Evolutionary conservation across 345 rosid genomes (phyloP).

Genomic region (Limnanthes douglasii): DNA sequence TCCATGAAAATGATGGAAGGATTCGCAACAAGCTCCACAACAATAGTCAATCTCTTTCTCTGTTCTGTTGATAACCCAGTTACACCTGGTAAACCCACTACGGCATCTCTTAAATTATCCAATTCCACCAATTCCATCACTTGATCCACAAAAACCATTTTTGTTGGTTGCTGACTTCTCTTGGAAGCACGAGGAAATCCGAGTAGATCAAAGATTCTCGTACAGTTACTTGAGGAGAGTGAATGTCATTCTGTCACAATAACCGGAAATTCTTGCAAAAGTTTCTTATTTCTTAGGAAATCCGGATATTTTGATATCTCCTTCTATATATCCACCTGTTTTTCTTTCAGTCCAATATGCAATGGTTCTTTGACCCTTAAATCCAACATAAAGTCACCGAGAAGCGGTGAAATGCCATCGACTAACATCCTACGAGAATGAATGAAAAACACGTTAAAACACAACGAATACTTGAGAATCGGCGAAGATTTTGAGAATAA

Average conservation of each 20-base stretch:
- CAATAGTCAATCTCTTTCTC: slow-evolving; percentile 70
- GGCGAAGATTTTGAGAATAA: no score
- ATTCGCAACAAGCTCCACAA: slow-evolving; percentile 75
- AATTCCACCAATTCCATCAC: slow-evolving; percentile 60
- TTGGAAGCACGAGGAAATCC: slow-evolving; percentile 71
- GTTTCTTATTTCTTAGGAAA: slow-evolving; percentile 76
- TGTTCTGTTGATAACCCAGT: slow-evolving; percentile 87
- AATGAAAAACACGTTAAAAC: no score
- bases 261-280: slow-evolving; percentile 90
- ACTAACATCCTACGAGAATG: no score
- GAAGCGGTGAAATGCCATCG: no score
- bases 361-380: no score
- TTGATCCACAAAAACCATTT: slow-evolving; percentile 64
- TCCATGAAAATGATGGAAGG: slow-evolving; percentile 90
- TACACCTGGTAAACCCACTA: slow-evolving; percentile 57
- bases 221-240: slow-evolving; percentile 84
- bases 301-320: slow-evolving; percentile 75
- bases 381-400: no score
- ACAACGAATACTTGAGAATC: no score
- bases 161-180: slow-evolving; percentile 55
- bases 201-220: slow-evolving; percentile 78
- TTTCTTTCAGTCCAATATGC: no score
- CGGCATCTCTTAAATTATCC: slow-evolving; percentile 33
- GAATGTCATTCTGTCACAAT: slow-evolving; percentile 88
- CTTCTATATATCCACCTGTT: slow-evolving; percentile 82